Base-by-base conservation (phyloP, 2,329 filamentous ascomycete species). In the Fusarium coicis region DNA sequence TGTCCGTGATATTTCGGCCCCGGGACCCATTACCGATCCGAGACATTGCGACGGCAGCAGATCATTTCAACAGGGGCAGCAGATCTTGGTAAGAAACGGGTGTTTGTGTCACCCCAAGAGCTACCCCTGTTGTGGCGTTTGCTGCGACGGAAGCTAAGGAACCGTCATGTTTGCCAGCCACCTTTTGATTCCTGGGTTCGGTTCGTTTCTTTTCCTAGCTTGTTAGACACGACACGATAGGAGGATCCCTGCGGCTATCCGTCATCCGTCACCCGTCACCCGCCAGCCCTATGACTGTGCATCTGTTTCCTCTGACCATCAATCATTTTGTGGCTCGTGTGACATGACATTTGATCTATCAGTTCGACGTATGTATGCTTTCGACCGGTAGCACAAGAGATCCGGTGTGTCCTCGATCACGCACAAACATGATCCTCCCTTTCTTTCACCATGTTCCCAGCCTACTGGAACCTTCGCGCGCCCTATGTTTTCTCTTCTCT, bases 371-470 rank as follows among this genome's bases (percentile, higher is more conserved):
- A 40, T 56, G 54, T 37, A 40, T 56, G 54, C 26, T 40, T 53
- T 44, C 39, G 32, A 40, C 39, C 28, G 64, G 74, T 77, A 64
- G n/a, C 55, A 78, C 74, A 43, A 59, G 66, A 76, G 74, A 78
- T 77, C 67, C 66, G 54, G 68, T 61, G 68, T 70, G 59, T 53
- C 59, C 50, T 63, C 68, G 76, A 77, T 77, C 71, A 75, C 75
- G 76, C 73, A 75, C 61, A 69, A 28, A 18, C 44, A 47, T 73
- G 57, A 66, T 69, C 61, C 23, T 52, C 49, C 49, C 32, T 52
- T 54, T 21, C 15, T 49, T 52, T 40, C 63, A 53, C 44, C 58
- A 43, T 23, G 19, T 67, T 72, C 44, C 65, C 67, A 54, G 53
- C 28, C 26, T 32, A 36, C 42, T 70, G 64, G 52, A 60, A 60